Percentiles rank a stretch among this genome's conserved stretches.
phyloP scores from a whole-genome alignment of 257 asterid genomes.

The Jacaranda copaia region DNA sequence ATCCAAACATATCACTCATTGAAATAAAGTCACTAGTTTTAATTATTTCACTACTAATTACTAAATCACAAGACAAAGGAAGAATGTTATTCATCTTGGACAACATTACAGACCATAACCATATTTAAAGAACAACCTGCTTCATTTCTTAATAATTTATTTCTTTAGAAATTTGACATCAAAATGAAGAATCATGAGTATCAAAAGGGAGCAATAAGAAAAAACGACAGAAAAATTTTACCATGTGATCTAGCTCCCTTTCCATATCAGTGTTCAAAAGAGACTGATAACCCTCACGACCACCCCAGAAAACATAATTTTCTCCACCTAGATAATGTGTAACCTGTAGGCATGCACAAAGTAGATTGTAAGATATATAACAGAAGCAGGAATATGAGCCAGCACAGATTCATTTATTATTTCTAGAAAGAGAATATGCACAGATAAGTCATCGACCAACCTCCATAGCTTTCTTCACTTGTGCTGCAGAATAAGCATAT shows the following conservation, averaged over 20 bases:
- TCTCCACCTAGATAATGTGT: slow-evolving; percentile 98
- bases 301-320: slow-evolving; percentile 98
- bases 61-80: not conserved
- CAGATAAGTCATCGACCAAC: slow-evolving; percentile 43
- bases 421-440: slow-evolving; percentile 15
- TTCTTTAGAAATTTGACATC: not conserved
- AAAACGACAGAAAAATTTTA: slow-evolving; percentile 35
- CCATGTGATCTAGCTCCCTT: slow-evolving; percentile 93
- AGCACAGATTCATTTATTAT: not conserved
- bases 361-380: slow-evolving; percentile 2
- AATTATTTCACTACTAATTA: not conserved
- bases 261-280: slow-evolving; percentile 98
- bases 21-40: not conserved
- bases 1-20: not conserved
- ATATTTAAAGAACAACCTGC: not conserved
- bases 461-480: slow-evolving; percentile 97
- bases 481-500: slow-evolving; percentile 84
- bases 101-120: not conserved
- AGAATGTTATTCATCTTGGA: not conserved
- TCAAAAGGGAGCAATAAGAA: not conserved
- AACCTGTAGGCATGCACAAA: slow-evolving; percentile 57
- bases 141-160: not conserved
- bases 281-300: slow-evolving; percentile 97
- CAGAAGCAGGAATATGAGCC: not conserved
- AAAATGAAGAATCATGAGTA: not conserved